phyloP scores from a whole-genome alignment of 2,329 filamentous ascomycete genomes.

The Cordyceps cicadae region DNA sequence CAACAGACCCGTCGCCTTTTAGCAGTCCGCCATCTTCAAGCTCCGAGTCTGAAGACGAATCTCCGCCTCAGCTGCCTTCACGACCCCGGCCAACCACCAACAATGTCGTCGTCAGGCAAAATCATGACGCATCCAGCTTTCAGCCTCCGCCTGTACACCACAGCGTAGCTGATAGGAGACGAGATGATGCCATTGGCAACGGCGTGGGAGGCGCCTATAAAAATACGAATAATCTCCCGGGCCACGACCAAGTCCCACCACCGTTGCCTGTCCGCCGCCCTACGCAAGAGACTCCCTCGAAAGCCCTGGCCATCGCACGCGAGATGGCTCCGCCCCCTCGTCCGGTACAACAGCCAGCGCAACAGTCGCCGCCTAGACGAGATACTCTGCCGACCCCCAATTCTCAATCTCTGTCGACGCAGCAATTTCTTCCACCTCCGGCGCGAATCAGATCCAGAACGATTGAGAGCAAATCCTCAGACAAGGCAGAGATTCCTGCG shows the following conservation, averaged over 20 bases:
- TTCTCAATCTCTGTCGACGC: constrained; percentile 15
- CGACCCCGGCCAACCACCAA: constrained; percentile 38
- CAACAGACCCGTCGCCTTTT: constrained; percentile 63
- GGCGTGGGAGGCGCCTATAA: constrained; percentile 33
- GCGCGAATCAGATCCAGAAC: constrained; percentile 26
- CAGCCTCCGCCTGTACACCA: constrained; percentile 48
- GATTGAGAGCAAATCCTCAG: constrained; percentile 30
- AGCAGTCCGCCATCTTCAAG: constrained; percentile 70
- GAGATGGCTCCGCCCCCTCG: constrained; percentile 23
- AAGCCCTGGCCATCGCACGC: background rate
- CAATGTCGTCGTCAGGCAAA: constrained; percentile 17
- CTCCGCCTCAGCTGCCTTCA: constrained; percentile 40
- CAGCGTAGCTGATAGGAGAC: constrained; percentile 33
- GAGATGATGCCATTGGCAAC: constrained; percentile 31
- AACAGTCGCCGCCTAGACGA: background rate
- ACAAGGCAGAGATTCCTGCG: constrained; percentile 14
- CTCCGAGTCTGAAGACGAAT: constrained; percentile 46
- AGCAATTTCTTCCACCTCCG: constrained; percentile 24
- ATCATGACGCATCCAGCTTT: constrained; percentile 23
- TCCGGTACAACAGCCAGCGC: constrained; percentile 28
- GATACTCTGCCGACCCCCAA: background rate
- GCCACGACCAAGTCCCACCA: constrained; percentile 37
- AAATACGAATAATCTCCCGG: constrained; percentile 30
- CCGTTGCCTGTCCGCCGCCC: constrained; percentile 42
- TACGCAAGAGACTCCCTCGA: constrained; percentile 17